Percentiles rank a stretch among this genome's conserved stretches.
Conservation (phyloP, 176 grass and related monocot genomes). For the Oryza australiensis region DNA sequence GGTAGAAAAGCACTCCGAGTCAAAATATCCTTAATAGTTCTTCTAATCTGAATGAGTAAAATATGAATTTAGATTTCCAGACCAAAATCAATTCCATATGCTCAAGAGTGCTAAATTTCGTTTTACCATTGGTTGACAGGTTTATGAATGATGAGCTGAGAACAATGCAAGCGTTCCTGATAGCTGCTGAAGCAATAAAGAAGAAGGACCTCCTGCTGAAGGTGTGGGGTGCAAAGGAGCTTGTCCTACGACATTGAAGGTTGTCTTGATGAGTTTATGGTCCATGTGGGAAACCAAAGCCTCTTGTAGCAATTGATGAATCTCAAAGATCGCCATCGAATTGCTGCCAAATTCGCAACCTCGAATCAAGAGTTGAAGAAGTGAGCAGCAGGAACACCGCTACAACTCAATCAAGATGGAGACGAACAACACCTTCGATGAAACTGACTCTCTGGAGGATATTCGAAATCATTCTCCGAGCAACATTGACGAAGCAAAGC, state of each 20-base stretch:
- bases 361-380: conserved; percentile 37
- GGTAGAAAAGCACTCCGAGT: too few relatives aligned
- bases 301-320: background rate
- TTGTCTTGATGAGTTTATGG: conserved; percentile 24
- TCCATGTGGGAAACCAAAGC: background rate
- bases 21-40: too few relatives aligned
- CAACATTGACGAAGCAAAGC: conserved; percentile 13
- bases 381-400: conserved; percentile 28
- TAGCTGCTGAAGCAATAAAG: too few relatives aligned
- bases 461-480: background rate
- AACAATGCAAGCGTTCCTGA: background rate
- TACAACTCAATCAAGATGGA: conserved; percentile 29
- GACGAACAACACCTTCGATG: background rate
- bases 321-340: background rate
- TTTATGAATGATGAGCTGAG: too few relatives aligned
- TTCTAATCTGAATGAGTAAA: too few relatives aligned
- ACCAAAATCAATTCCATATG: too few relatives aligned
- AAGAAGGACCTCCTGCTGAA: background rate
- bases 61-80: too few relatives aligned
- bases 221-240: conserved; percentile 8
- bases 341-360: conserved; percentile 12
- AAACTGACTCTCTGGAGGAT: conserved; percentile 13
- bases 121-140: too few relatives aligned
- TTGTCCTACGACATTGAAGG: conserved; percentile 27
- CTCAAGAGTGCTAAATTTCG: too few relatives aligned